phyloP scores from a whole-genome alignment of 805 yeast species.

The Sugiyamaella mastotermitis region DNA sequence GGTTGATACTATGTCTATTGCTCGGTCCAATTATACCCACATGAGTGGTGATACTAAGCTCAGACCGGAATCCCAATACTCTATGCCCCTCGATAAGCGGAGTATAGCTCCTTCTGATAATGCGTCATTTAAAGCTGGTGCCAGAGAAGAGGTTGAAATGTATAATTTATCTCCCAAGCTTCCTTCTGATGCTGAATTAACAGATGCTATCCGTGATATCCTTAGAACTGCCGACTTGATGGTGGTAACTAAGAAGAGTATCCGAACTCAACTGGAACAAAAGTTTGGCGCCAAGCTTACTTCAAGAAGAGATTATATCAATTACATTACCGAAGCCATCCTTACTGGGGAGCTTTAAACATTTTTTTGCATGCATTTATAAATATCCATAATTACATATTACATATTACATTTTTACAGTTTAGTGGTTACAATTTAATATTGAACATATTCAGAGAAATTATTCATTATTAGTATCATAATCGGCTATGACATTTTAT shows the following conservation, averaged over 20 bases:
- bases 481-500: no score
- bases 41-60: neutral
- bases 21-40: slow-evolving; percentile 4
- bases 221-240: slow-evolving; percentile 34
- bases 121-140: neutral
- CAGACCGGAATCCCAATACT: slow-evolving; percentile 11
- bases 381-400: slow-evolving; percentile 1
- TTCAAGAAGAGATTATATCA: slow-evolving; percentile 33
- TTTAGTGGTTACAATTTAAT: no score
- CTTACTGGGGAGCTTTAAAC: slow-evolving; percentile 33
- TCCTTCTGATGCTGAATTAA: slow-evolving; percentile 33
- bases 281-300: slow-evolving; percentile 30
- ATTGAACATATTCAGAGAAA: no score
- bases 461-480: no score
- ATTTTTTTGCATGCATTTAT: neutral
- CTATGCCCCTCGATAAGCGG: slow-evolving; percentile 4
- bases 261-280: slow-evolving; percentile 32
- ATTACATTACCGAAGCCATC: slow-evolving; percentile 35
- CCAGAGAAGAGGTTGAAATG: slow-evolving; percentile 17
- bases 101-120: slow-evolving; percentile 1
- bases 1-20: slow-evolving; percentile 13
- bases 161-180: slow-evolving; percentile 18
- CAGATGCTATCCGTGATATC: slow-evolving; percentile 33
- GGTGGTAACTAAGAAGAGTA: slow-evolving; percentile 33
- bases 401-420: neutral